Evolutionary conservation across 164 flowering plant genomes (phyloP).

Genomic region (Annona squamosa): DNA sequence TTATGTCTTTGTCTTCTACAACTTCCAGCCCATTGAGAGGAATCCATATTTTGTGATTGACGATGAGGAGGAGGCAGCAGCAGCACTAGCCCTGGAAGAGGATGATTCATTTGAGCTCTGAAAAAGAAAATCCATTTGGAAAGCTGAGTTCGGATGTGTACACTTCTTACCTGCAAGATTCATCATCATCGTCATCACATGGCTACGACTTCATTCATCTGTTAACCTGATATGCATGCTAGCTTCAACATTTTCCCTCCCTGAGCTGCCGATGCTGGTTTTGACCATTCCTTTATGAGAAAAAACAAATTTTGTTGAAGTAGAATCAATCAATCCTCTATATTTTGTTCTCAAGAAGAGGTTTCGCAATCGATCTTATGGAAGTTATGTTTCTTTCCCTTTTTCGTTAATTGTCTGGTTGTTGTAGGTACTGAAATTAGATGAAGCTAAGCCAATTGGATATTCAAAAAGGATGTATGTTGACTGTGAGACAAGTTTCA

Average conservation of each 20-base stretch:
- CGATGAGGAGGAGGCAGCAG: conserved; percentile 30
- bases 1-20: conserved; percentile 24
- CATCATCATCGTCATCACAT: background rate
- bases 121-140: background rate
- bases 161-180: background rate
- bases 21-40: conserved; percentile 28
- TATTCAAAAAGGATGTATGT: background rate
- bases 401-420: background rate
- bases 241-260: too few species aligned
- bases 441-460: conserved; percentile 1
- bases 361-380: background rate
- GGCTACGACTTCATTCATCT: background rate
- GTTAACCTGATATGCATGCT: too few species aligned
- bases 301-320: too few species aligned
- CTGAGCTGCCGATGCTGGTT: too few species aligned
- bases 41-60: conserved; percentile 29
- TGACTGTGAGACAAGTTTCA: too few species aligned
- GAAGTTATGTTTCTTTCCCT: background rate
- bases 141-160: background rate
- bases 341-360: too few species aligned
- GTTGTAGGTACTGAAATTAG: background rate
- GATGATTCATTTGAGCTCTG: conserved; percentile 33
- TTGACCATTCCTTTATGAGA: too few species aligned
- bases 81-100: conserved; percentile 21
- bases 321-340: too few species aligned